A percentile compares a stretch with the other conserved stretches of the same genome.
Conservation (phyloP, 805 yeast species). For the Saturnispora diversa region DNA sequence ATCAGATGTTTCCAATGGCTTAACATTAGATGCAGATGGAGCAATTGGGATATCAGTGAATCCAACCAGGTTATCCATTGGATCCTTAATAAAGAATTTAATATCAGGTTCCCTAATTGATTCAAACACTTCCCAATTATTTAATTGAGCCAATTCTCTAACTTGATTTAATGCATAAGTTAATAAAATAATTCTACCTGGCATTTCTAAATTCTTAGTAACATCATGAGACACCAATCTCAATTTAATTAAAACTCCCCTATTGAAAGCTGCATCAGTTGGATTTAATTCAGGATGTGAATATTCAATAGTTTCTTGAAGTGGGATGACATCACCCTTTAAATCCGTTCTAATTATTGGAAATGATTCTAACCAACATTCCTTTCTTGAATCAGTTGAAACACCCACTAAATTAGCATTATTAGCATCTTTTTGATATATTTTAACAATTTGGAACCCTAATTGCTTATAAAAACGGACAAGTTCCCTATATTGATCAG, state of each 20-base stretch:
- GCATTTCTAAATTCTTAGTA: conserved; percentile 27
- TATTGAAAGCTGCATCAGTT: conserved; percentile 16
- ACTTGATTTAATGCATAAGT: conserved; percentile 31
- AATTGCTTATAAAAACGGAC: conserved; percentile 49
- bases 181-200: conserved; percentile 35
- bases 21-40: not conserved
- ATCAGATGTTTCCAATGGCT: conserved; percentile 5
- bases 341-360: conserved; percentile 33
- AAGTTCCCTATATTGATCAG: conserved; percentile 37
- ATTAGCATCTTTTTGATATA: conserved; percentile 46
- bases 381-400: conserved; percentile 57
- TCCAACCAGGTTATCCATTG: conserved; percentile 55
- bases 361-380: conserved; percentile 65
- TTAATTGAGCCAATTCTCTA: conserved; percentile 16
- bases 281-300: conserved; percentile 17
- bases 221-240: conserved; percentile 35
- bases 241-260: conserved; percentile 42
- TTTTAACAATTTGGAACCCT: conserved; percentile 56
- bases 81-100: conserved; percentile 42
- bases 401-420: conserved; percentile 37
- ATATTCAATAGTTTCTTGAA: conserved; percentile 32
- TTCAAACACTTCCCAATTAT: conserved; percentile 18
- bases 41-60: conserved; percentile 38
- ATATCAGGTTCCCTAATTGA: conserved; percentile 15
- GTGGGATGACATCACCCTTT: conserved; percentile 23